phyloP scores from a whole-genome alignment of 805 yeast species.

The Saccharomycopsis malanga region DNA sequence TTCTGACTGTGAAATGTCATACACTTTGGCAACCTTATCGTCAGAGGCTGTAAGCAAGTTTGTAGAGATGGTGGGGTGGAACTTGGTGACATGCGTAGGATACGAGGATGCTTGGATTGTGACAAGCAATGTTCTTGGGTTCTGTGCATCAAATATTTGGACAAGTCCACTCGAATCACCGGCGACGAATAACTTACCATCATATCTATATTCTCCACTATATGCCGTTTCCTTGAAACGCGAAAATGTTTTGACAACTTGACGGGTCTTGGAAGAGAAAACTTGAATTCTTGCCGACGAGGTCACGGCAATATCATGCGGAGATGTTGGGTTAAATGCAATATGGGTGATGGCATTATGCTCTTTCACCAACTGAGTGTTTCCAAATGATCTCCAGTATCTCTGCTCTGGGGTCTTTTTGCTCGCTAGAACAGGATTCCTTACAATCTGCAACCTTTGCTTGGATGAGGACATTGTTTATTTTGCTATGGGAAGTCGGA shows the following conservation, averaged over 20 bases:
- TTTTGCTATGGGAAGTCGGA: too few relatives aligned
- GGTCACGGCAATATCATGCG: constrained; percentile 90
- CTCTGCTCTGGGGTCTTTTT: constrained; percentile 88
- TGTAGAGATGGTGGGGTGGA: constrained; percentile 71
- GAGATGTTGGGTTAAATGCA: constrained; percentile 75
- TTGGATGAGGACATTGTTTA: constrained; percentile 61
- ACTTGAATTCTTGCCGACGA: constrained; percentile 88
- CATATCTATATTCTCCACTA: constrained; percentile 84
- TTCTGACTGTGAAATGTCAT: constrained; percentile 74
- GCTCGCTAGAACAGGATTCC: constrained; percentile 73
- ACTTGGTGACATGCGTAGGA: constrained; percentile 90
- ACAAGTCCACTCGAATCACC: constrained; percentile 94
- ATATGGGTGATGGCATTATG: constrained; percentile 87
- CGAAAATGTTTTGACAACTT: constrained; percentile 76
- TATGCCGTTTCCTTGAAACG: constrained; percentile 90
- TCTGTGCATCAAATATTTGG: constrained; percentile 79
- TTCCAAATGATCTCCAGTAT: constrained; percentile 83
- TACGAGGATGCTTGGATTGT: constrained; percentile 77
- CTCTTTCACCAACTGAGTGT: constrained; percentile 87
- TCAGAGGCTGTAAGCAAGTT: constrained; percentile 84
- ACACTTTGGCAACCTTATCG: constrained; percentile 75
- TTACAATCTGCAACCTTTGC: constrained; percentile 56
- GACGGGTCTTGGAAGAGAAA: constrained; percentile 89
- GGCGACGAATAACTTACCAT: constrained; percentile 86
- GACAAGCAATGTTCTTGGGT: constrained; percentile 71